Evolutionary conservation across 371 early-diverging fungal species (phyloP).

Genomic region (Mortierella sp.): DNA sequence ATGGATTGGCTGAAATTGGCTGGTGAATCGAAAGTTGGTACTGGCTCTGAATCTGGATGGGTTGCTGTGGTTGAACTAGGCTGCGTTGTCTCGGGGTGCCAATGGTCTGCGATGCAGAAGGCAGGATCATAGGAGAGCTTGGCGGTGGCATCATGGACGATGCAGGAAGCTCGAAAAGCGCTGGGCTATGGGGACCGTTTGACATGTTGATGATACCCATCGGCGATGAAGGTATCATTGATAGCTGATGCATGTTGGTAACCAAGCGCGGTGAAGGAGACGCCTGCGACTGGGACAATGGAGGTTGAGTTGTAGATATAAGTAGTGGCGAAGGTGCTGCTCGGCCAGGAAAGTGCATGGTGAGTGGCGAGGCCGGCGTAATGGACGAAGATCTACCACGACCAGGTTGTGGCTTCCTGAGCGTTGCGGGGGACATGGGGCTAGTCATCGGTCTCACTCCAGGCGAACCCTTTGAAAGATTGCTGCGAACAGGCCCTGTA

Average conservation of each 20-base stretch:
- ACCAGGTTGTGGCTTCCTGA: slow-evolving; percentile 37
- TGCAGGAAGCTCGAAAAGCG: slow-evolving; percentile 46
- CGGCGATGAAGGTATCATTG: slow-evolving; percentile 48
- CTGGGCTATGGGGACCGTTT: slow-evolving; percentile 40
- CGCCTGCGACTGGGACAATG: slow-evolving; percentile 18
- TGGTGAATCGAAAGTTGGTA: slow-evolving; percentile 48
- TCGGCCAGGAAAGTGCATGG: slow-evolving; percentile 48
- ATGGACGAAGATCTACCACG: slow-evolving; percentile 37
- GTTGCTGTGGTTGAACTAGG: slow-evolving; percentile 23
- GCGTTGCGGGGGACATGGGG: slow-evolving; percentile 50
- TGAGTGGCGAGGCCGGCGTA: slow-evolving; percentile 45
- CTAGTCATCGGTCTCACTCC: slow-evolving; percentile 33
- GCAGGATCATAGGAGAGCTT: slow-evolving; percentile 49
- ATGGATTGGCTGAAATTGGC: slow-evolving; percentile 18
- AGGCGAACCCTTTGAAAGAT: slow-evolving; percentile 48
- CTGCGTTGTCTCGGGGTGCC: slow-evolving; percentile 39
- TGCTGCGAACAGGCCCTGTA: slow-evolving; percentile 36
- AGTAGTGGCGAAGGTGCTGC: slow-evolving; percentile 45
- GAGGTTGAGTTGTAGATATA: slow-evolving; percentile 40
- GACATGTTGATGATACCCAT: slow-evolving; percentile 14
- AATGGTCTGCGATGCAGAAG: slow-evolving; percentile 23
- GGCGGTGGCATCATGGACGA: slow-evolving; percentile 55
- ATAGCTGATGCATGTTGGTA: slow-evolving; percentile 51
- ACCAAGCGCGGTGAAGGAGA: slow-evolving; percentile 47
- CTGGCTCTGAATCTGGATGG: slow-evolving; percentile 28